Percentiles rank a stretch among this genome's conserved stretches.
Evolutionary conservation across 148 eudicot genomes (phyloP).

Genomic region (Camellia granthamiana): DNA sequence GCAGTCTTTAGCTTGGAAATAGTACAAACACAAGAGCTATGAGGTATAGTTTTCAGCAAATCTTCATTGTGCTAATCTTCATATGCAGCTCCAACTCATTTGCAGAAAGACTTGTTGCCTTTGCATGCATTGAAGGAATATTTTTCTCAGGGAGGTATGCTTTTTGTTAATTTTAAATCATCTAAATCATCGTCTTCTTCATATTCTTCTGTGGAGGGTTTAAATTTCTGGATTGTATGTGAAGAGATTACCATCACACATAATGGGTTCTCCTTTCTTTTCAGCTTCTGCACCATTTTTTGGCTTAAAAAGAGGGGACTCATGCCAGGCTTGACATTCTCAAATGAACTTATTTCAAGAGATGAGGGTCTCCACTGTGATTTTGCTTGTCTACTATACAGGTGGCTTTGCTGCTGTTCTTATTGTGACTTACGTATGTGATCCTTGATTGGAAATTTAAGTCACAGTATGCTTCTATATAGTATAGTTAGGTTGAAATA

Average conservation of each 20-base stretch:
- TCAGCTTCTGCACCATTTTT: constrained; percentile 84
- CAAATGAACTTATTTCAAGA: constrained; percentile 85
- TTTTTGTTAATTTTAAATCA: neutral
- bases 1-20: neutral
- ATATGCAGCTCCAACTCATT: constrained; percentile 58
- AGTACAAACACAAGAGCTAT: neutral
- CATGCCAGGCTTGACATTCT: constrained; percentile 89
- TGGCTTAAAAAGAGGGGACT: constrained; percentile 88
- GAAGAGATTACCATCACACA: neutral
- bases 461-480: neutral
- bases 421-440: neutral
- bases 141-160: constrained; percentile 82
- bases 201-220: neutral
- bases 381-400: constrained; percentile 75
- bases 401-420: constrained; percentile 28
- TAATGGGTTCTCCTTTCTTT: neutral
- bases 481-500: neutral
- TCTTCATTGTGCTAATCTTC: constrained; percentile 14
- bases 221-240: neutral
- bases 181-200: neutral
- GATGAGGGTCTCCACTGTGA: constrained; percentile 92
- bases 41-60: neutral
- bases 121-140: constrained; percentile 85
- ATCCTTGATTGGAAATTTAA: neutral
- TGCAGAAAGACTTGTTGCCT: constrained; percentile 84